Base-by-base conservation (phyloP, 352 stramenopile species). In the Elongisporangium prolatum region DNA sequence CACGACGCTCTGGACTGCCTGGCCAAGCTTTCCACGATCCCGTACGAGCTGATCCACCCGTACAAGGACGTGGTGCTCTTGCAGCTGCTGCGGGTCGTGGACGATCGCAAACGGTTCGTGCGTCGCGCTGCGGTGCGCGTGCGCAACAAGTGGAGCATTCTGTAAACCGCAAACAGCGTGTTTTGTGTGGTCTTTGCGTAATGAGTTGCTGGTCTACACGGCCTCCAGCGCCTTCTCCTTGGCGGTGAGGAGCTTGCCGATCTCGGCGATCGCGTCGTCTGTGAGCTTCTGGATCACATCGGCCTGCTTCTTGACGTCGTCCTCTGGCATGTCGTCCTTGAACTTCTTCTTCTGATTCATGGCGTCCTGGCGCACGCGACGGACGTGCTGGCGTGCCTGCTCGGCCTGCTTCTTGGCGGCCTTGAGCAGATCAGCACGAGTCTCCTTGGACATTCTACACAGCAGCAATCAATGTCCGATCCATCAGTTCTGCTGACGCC, bases 61-160 rank as follows among this genome's bases (percentile, higher is more conserved):
- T 95, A 95, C 68, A 95, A 93, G 69, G 83, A 91, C 61, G 54
- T 69, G 17, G 88, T 96, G 63, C 77, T 92, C 55, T 77, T 80
- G 50, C 75, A 89, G 50, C 65, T 97, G 17, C 66, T 86, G 54
- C 50, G 67, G n/a, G 86, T 86, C 20, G 69, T 97, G 21, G 79
- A 97, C 63, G 89, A 97, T 60, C 85, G 75, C 60, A 95, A 95
- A 59, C 86, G 88, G 22, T 82, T 93, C 47, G 88, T 97, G 56
- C 88, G 89, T 24, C 86, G 95, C 65, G 79, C 75, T 54, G 83
- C 87, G 2, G 89, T 95, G 54, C 82, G 86, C n/a, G 84, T 96
- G 58, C 86, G 89, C 60, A 97, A 97, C 75, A 71, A 89, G 64
- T 97, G 89, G 89, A 92, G 88, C 57, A 80, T 97, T 47, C 71